Evolutionary conservation across 2,329 filamentous ascomycete species (phyloP).

Genomic region (Monilinia fructigena): DNA sequence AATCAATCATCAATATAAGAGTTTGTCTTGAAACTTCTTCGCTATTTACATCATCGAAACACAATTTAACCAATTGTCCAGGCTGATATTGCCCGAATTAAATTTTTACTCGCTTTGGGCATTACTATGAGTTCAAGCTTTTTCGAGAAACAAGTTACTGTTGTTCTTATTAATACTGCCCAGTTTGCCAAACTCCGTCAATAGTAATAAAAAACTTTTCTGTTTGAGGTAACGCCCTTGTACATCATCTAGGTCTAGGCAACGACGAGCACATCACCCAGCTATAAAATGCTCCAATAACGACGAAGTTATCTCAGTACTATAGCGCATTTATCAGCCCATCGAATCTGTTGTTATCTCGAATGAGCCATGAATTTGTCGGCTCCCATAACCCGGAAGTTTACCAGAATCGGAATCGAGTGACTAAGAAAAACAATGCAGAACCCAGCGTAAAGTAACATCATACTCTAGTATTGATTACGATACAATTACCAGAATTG

Average conservation of each 20-base stretch:
- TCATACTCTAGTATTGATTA: neutral
- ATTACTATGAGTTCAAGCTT: neutral
- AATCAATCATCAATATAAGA: too few species aligned
- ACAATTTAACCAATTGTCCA: too few species aligned
- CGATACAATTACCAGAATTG: neutral
- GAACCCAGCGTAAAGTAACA: neutral
- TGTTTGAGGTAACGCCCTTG: neutral
- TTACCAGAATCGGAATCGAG: neutral
- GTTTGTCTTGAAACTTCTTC: too few species aligned
- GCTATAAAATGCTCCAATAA: neutral
- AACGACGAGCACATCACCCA: neutral
- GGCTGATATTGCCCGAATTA: too few species aligned
- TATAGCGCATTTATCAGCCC: neutral
- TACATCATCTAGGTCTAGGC: neutral
- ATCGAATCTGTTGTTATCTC: neutral
- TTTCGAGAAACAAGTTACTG: neutral
- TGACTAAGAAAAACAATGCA: neutral
- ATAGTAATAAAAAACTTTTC: neutral
- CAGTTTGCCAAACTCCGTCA: neutral
- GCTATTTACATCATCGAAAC: too few species aligned
- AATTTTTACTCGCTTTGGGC: neutral
- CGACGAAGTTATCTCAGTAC: neutral
- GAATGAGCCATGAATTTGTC: neutral
- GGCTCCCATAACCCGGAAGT: neutral
- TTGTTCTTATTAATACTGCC: too few species aligned